phyloP scores from a whole-genome alignment of 2,329 filamentous ascomycete species.

The Emergomyces orientalis region DNA sequence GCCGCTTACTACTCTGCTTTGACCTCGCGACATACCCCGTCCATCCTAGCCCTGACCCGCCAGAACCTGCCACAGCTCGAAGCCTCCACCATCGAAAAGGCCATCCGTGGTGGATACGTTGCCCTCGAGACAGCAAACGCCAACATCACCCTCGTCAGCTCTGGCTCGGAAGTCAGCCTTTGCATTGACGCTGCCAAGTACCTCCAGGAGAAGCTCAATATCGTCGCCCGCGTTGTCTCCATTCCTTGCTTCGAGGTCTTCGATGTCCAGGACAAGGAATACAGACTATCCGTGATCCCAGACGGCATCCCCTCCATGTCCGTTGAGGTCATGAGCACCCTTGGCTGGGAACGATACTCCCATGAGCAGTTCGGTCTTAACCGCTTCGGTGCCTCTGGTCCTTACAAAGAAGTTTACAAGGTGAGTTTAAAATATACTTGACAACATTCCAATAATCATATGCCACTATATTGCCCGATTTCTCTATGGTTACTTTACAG shows the following conservation, averaged over 20 bases:
- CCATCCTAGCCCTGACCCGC: constrained; percentile 87
- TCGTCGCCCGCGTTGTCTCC: constrained; percentile 87
- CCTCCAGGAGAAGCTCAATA: constrained; percentile 76
- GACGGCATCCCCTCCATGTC: constrained; percentile 89
- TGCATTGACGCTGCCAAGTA: constrained; percentile 87
- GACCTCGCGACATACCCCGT: constrained; percentile 80
- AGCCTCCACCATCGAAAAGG: constrained; percentile 80
- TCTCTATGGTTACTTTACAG: too few relatives aligned
- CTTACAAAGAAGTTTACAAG: constrained; percentile 97
- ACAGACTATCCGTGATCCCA: constrained; percentile 84
- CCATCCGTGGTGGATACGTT: constrained; percentile 91
- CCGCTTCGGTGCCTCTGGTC: constrained; percentile 93
- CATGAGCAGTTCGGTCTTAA: constrained; percentile 99
- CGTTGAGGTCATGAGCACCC: constrained; percentile 92
- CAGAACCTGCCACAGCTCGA: constrained; percentile 98
- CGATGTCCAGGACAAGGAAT: constrained; percentile 86
- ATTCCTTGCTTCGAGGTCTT: constrained; percentile 97
- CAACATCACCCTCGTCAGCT: constrained; percentile 80
- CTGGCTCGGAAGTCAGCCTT: constrained; percentile 91
- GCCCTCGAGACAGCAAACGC: constrained; percentile 75
- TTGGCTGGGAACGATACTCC: constrained; percentile 98
- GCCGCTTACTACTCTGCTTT: constrained; percentile 95
- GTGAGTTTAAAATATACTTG: constrained; percentile 39
- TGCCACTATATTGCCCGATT: too few relatives aligned
- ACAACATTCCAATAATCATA: too few relatives aligned